These are phyloP conservation scores for Curvularia sp. DNA, from an alignment of 2,329 filamentous ascomycete species.

Conservation along the genomic window DNA sequence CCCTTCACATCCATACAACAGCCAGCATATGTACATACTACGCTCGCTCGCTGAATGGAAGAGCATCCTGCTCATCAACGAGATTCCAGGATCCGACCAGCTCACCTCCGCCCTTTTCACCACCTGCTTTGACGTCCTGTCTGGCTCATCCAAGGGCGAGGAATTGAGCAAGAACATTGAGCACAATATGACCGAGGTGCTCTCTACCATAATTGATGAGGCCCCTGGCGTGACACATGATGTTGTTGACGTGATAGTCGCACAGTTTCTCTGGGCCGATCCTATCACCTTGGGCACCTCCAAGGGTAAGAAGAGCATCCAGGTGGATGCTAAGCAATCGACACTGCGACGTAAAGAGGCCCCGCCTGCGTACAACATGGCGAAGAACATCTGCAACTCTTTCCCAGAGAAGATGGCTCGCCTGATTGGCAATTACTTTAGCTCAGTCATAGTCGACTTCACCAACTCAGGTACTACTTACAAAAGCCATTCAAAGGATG, in stretches of 20 bases:
- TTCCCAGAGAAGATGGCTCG: constrained; percentile 94
- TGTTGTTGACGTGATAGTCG: constrained; percentile 91
- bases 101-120: constrained; percentile 79
- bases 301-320: constrained; percentile 62
- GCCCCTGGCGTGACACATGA: constrained; percentile 76
- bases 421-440: constrained; percentile 95
- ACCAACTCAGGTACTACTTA: constrained; percentile 44
- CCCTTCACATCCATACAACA: constrained; percentile 87
- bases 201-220: constrained; percentile 88
- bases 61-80: constrained; percentile 89
- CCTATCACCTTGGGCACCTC: constrained; percentile 61
- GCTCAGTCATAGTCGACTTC: constrained; percentile 93
- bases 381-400: constrained; percentile 88
- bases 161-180: constrained; percentile 92
- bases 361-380: constrained; percentile 94
- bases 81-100: constrained; percentile 81
- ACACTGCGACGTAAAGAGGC: constrained; percentile 86
- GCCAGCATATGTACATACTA: constrained; percentile 90
- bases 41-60: constrained; percentile 90
- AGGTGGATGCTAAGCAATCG: constrained; percentile 75
- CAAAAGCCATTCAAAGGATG: constrained; percentile 46
- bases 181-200: constrained; percentile 85
- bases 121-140: constrained; percentile 89
- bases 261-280: constrained; percentile 90
- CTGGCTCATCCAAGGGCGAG: constrained; percentile 78